These are phyloP conservation scores for Chlamydomonas incerta DNA, from an alignment of 139 green algal genomes.

Conservation along the genomic window DNA sequence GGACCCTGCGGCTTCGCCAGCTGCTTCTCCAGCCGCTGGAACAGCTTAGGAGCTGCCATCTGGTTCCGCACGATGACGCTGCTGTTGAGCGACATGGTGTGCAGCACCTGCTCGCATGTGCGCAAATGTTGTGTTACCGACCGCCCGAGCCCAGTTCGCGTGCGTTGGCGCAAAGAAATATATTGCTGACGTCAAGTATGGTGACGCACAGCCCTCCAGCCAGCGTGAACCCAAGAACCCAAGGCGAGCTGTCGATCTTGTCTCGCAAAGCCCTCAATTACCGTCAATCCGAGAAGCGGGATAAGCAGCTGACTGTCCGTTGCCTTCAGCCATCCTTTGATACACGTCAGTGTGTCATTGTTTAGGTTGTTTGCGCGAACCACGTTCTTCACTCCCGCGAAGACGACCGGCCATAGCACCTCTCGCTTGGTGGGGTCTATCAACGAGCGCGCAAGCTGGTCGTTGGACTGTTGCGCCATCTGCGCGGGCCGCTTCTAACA, in stretches of 20 bases:
- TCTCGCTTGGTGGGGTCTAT: neutral
- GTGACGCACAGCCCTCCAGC: no score
- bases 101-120: conserved; percentile 13
- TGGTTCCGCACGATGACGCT: conserved; percentile 32
- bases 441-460: conserved; percentile 2
- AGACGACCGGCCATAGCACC: conserved; percentile 3
- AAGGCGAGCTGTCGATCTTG: no score
- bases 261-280: neutral
- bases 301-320: conserved; percentile 9
- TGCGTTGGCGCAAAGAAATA: no score
- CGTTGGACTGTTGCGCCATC: conserved; percentile 9
- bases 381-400: conserved; percentile 34
- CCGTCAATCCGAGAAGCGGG: conserved; percentile 19
- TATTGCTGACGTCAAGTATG: no score
- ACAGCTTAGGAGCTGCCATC: conserved; percentile 3
- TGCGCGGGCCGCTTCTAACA: neutral
- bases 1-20: conserved; percentile 25
- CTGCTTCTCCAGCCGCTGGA: conserved; percentile 36
- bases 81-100: conserved; percentile 33
- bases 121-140: no score
- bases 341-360: conserved; percentile 8
- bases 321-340: conserved; percentile 34
- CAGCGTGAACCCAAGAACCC: no score
- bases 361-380: conserved; percentile 27
- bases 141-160: no score